These are phyloP conservation scores for Leishmania tropica DNA, from an alignment of 208 protist species.

Conservation along the genomic window DNA sequence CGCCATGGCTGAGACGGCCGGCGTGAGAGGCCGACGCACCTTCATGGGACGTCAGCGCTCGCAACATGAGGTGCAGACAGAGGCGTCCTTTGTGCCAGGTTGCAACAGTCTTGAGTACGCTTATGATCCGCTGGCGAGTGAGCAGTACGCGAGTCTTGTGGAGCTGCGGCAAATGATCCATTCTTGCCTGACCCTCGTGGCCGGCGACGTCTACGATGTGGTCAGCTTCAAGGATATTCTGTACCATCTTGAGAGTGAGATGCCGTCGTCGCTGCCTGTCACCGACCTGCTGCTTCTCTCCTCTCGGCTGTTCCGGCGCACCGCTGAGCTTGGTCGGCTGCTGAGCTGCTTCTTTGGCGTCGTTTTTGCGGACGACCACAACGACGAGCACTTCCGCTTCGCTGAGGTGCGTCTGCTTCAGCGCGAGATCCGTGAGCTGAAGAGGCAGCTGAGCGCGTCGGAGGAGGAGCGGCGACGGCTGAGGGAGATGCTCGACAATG, in stretches of 20 bases:
- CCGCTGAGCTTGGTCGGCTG: slow-evolving; percentile 74
- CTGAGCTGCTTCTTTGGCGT: slow-evolving; percentile 90
- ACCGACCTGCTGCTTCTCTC: slow-evolving; percentile 88
- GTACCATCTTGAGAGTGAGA: slow-evolving; percentile 74
- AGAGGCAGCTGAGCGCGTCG: slow-evolving; percentile 53
- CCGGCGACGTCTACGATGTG: slow-evolving; percentile 84
- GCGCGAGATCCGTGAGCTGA: slow-evolving; percentile 65
- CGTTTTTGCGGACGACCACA: slow-evolving; percentile 83
- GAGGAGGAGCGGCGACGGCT: slow-evolving; percentile 67
- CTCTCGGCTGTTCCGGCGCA: slow-evolving; percentile 87
- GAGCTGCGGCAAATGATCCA: slow-evolving; percentile 78
- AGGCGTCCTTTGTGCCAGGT: slow-evolving; percentile 73
- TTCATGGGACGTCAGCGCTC: slow-evolving; percentile 32
- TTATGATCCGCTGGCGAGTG: slow-evolving; percentile 66
- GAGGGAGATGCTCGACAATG: slow-evolving; percentile 79
- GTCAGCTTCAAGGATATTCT: slow-evolving; percentile 90
- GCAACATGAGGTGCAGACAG: slow-evolving; percentile 75
- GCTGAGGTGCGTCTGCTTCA: slow-evolving; percentile 85
- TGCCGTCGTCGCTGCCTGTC: slow-evolving; percentile 73
- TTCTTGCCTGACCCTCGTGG: slow-evolving; percentile 68
- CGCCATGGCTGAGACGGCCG: not conserved
- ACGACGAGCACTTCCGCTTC: slow-evolving; percentile 91
- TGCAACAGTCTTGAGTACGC: slow-evolving; percentile 47
- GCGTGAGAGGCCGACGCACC: slow-evolving; percentile 15
- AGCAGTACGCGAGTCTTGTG: slow-evolving; percentile 75